Evolutionary conservation across 1,284 basidiomycete genomes (phyloP).

Genomic region (Ceratobasidium sp.): DNA sequence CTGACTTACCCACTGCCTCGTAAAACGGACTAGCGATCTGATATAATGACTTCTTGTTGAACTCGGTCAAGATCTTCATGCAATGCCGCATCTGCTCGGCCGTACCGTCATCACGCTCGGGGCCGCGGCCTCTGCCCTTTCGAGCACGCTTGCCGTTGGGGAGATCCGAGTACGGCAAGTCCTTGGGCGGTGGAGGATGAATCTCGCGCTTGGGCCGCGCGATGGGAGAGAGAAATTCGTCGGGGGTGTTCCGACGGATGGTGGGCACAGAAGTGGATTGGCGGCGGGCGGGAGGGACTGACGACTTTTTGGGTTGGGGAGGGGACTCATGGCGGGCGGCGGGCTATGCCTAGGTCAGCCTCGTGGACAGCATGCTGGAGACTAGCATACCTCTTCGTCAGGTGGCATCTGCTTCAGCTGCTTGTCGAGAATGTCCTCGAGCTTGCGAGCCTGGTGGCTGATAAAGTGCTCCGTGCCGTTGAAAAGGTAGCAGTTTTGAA

Average conservation of each 20-base stretch:
- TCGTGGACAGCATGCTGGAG: conserved; percentile 21
- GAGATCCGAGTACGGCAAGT: conserved; percentile 80
- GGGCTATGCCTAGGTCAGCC: conserved; percentile 40
- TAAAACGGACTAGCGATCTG: conserved; percentile 85
- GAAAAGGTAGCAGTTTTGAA: conserved; percentile 88
- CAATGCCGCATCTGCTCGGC: conserved; percentile 88
- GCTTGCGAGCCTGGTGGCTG: conserved; percentile 75
- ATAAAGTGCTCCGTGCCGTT: conserved; percentile 91
- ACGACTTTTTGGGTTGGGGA: conserved; percentile 49
- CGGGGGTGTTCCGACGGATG: conserved; percentile 63
- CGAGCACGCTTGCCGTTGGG: conserved; percentile 54
- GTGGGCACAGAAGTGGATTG: conserved; percentile 78
- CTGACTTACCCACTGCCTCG: conserved; percentile 82
- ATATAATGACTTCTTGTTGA: conserved; percentile 82
- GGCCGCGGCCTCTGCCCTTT: conserved; percentile 62
- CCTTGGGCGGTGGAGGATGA: conserved; percentile 92
- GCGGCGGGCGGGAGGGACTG: conserved; percentile 60
- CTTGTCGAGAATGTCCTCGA: conserved; percentile 89
- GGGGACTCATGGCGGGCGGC: conserved; percentile 41
- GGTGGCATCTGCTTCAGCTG: conserved; percentile 84
- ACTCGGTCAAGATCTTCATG: conserved; percentile 73
- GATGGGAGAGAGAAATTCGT: conserved; percentile 53
- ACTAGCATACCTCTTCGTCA: conserved; percentile 68
- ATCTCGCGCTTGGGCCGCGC: conserved; percentile 96
- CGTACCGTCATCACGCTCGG: conserved; percentile 62